Evolutionary conservation across 2,329 filamentous ascomycete species (phyloP).

Genomic region (Whalleya microplaca): DNA sequence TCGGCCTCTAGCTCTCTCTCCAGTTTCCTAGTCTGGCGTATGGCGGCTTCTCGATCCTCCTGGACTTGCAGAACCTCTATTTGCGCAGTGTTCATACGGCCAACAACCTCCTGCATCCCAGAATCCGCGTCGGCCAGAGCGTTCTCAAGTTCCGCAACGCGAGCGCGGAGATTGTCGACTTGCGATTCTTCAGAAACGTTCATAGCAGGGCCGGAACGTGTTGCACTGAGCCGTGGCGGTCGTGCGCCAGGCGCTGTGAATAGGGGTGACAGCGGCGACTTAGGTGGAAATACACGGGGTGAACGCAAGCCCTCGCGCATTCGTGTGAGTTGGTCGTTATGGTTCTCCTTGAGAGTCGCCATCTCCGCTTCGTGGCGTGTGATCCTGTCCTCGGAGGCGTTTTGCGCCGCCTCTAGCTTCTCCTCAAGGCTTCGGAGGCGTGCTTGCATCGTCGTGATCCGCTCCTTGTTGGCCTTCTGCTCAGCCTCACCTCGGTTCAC

Average conservation of each 20-base stretch:
- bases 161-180: constrained; percentile 74
- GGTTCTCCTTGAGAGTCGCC: constrained; percentile 72
- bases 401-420: constrained; percentile 78
- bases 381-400: constrained; percentile 83
- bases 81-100: constrained; percentile 80
- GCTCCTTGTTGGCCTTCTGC: constrained; percentile 76
- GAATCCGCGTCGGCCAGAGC: constrained; percentile 74
- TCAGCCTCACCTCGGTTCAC: constrained; percentile 83
- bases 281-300: constrained; percentile 57
- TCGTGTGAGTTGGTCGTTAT: constrained; percentile 76
- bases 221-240: constrained; percentile 57
- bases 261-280: constrained; percentile 65
- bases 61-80: constrained; percentile 82
- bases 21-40: constrained; percentile 70
- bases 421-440: constrained; percentile 84
- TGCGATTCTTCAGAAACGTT: constrained; percentile 73
- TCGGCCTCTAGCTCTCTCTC: constrained; percentile 70
- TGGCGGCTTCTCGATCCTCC: constrained; percentile 73
- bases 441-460: constrained; percentile 82
- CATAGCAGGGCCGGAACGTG: constrained; percentile 57
- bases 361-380: constrained; percentile 86
- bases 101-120: constrained; percentile 84
- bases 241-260: constrained; percentile 52
- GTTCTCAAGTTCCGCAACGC: constrained; percentile 83
- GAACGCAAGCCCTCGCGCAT: constrained; percentile 60